Percentiles rank a stretch among this genome's conserved stretches.
Conservation (phyloP, 225 moss, liverwort and hornwort genomes). For the Polytrichum commune region DNA sequence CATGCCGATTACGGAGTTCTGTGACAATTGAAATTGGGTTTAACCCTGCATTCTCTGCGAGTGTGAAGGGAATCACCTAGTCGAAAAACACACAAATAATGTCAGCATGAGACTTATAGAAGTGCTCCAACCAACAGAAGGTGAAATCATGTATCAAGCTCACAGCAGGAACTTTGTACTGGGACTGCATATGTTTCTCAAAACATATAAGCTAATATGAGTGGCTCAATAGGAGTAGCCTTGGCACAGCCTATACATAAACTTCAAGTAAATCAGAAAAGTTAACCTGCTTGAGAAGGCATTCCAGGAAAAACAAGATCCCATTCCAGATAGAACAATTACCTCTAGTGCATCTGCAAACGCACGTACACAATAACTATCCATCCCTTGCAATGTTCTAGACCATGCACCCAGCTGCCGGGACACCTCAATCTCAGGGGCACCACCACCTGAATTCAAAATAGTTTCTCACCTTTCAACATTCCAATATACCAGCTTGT, state of each 20-base stretch:
- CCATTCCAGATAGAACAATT: background rate
- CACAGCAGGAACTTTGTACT: too few relatives aligned
- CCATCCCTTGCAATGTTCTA: slow-evolving; percentile 92
- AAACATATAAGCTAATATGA: too few relatives aligned
- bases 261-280: background rate
- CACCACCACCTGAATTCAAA: slow-evolving; percentile 75
- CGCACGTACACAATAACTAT: slow-evolving; percentile 88
- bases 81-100: slow-evolving; percentile 5
- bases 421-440: slow-evolving; percentile 94
- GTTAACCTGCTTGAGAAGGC: too few relatives aligned
- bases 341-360: slow-evolving; percentile 98
- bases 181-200: too few relatives aligned
- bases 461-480: too few relatives aligned
- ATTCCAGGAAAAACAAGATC: background rate
- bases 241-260: background rate
- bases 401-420: slow-evolving; percentile 94
- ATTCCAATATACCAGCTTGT: too few relatives aligned
- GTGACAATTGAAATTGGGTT: slow-evolving; percentile 92
- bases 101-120: too few relatives aligned
- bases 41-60: slow-evolving; percentile 96
- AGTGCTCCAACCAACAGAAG: too few relatives aligned
- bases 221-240: background rate
- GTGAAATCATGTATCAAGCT: too few relatives aligned
- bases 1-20: slow-evolving; percentile 88
- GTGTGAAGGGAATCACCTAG: slow-evolving; percentile 88